A percentile compares a stretch with the other conserved stretches of the same genome.
Evolutionary conservation across 1,284 basidiomycete species (phyloP).

Genomic region (Heterobasidion occidentale): DNA sequence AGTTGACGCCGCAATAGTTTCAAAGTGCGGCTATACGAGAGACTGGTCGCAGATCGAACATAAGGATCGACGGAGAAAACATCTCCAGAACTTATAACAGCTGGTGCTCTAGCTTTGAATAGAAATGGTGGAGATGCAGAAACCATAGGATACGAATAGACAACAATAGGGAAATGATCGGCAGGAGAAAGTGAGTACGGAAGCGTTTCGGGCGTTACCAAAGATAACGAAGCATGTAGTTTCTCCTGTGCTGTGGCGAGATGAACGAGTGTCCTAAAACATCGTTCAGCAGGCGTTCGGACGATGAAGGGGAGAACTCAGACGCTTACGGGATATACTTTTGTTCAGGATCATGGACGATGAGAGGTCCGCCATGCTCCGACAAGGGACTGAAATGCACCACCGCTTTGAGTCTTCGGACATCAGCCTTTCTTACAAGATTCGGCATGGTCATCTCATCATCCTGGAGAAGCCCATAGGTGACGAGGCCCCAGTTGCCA

Average conservation of each 20-base stretch:
- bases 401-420: constrained; percentile 22
- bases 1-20: constrained; percentile 28
- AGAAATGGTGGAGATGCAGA: constrained; percentile 30
- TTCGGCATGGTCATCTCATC: constrained; percentile 14
- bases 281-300: background rate
- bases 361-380: constrained; percentile 18
- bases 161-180: constrained; percentile 22
- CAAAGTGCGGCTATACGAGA: constrained; percentile 35
- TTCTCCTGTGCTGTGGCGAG: constrained; percentile 30
- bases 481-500: constrained; percentile 27
- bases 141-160: constrained; percentile 30
- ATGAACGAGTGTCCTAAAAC: constrained; percentile 27
- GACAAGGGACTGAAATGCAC: constrained; percentile 30
- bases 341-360: constrained; percentile 19
- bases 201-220: constrained; percentile 18
- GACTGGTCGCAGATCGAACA: constrained; percentile 29
- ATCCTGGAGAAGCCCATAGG: constrained; percentile 27
- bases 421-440: constrained; percentile 8
- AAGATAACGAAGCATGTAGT: constrained; percentile 25
- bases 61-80: constrained; percentile 22
- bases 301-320: background rate
- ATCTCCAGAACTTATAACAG: constrained; percentile 17
- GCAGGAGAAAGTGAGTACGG: constrained; percentile 20
- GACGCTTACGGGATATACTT: constrained; percentile 23
- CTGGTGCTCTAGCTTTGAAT: constrained; percentile 26